Conservation (phyloP, 2,329 filamentous ascomycete species). For the Pseudogymnoascus sp. region DNA sequence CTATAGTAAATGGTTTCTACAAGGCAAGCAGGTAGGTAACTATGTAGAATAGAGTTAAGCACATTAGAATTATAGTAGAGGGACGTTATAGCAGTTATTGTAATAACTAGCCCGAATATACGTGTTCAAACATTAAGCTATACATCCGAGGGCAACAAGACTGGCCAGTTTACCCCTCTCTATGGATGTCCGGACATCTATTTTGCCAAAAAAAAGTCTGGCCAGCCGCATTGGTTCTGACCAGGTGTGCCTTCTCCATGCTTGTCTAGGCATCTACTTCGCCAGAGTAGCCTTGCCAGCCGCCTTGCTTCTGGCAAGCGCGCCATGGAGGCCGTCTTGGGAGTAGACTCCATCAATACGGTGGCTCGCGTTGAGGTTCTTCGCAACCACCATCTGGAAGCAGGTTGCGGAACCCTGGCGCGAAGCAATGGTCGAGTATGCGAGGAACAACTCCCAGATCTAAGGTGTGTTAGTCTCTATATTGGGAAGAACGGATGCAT, state of each 20-base stretch:
- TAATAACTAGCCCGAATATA: constrained; percentile 1
- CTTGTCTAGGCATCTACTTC: not conserved
- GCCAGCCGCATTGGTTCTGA: not conserved
- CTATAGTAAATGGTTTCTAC: no score
- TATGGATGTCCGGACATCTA: not conserved
- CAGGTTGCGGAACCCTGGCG: constrained; percentile 79
- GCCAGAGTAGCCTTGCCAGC: constrained; percentile 9
- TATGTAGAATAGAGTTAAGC: no score
- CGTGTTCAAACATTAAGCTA: constrained; percentile 3
- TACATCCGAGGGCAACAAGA: constrained; percentile 2
- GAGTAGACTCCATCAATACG: constrained; percentile 65
- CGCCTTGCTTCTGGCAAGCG: constrained; percentile 28
- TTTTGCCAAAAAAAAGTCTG: not conserved
- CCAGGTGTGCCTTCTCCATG: not conserved
- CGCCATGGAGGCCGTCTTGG: constrained; percentile 63
- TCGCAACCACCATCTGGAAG: constrained; percentile 80
- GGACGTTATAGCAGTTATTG: not conserved
- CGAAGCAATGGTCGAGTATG: constrained; percentile 75
- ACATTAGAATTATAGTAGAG: no score
- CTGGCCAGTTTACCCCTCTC: not conserved
- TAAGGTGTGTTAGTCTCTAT: constrained; percentile 26
- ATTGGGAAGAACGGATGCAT: not conserved
- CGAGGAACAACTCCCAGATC: constrained; percentile 91
- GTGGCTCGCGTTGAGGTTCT: constrained; percentile 85
- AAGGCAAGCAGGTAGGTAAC: no score